Evolutionary conservation across 768 basidiomycete species (phyloP).

Genomic region (Russula olivacea): DNA sequence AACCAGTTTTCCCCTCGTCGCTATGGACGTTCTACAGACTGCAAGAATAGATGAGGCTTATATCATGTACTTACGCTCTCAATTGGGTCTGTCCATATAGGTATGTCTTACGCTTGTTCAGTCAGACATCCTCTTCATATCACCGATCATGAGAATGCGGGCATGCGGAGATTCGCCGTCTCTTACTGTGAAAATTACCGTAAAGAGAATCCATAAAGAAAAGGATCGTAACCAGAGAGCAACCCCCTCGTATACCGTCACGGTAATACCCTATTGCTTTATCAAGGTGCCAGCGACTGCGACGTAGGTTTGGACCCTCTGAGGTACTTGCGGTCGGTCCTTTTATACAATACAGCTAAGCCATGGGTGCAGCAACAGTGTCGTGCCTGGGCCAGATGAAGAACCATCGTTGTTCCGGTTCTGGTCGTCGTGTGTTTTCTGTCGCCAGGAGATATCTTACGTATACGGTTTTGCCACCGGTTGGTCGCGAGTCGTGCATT

Average conservation of each 20-base stretch:
- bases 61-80: background rate
- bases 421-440: too few species aligned
- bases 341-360: background rate
- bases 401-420: too few species aligned
- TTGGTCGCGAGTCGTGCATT: background rate
- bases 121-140: too few species aligned
- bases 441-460: too few species aligned
- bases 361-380: background rate
- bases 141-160: too few species aligned
- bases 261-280: constrained; percentile 1
- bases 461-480: too few species aligned
- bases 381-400: background rate
- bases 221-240: background rate
- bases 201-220: background rate
- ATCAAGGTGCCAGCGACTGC: background rate
- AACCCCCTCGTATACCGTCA: constrained; percentile 10
- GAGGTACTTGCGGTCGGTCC: too few species aligned
- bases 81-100: background rate
- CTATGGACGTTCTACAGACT: background rate
- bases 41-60: background rate
- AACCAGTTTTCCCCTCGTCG: background rate
- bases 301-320: background rate
- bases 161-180: too few species aligned
- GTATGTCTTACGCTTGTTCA: too few species aligned
- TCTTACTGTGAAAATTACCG: too few species aligned